Evolutionary conservation across 2,329 filamentous ascomycete species (phyloP).

Genomic region (Orbilia quercus): DNA sequence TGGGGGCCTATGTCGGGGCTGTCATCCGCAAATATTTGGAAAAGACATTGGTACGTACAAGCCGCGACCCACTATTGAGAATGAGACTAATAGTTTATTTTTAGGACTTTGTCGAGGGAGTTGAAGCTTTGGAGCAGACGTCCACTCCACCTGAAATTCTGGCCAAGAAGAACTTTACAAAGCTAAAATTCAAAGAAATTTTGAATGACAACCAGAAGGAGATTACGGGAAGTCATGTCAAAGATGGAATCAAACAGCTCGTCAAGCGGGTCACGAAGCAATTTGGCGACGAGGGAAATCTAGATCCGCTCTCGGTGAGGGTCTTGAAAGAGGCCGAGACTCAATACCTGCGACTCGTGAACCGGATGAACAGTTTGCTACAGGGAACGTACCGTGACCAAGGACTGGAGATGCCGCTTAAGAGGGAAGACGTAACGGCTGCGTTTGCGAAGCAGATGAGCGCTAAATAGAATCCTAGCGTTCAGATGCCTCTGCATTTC

Average conservation of each 20-base stretch:
- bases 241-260: slow-evolving; percentile 88
- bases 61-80: no score
- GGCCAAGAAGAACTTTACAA: slow-evolving; percentile 82
- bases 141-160: slow-evolving; percentile 73
- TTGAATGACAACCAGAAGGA: slow-evolving; percentile 76
- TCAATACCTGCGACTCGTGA: slow-evolving; percentile 69
- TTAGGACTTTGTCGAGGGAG: slow-evolving; percentile 84
- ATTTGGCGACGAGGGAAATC: slow-evolving; percentile 88
- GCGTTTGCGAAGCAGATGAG: slow-evolving; percentile 60
- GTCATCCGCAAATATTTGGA: slow-evolving; percentile 90
- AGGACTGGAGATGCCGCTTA: slow-evolving; percentile 59
- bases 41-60: slow-evolving; percentile 72
- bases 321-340: slow-evolving; percentile 72
- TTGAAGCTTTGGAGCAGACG: slow-evolving; percentile 76
- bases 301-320: slow-evolving; percentile 71
- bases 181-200: slow-evolving; percentile 85
- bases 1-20: slow-evolving; percentile 85
- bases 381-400: slow-evolving; percentile 60
- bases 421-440: slow-evolving; percentile 59
- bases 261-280: slow-evolving; percentile 96
- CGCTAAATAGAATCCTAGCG: slow-evolving; percentile 56
- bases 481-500: slow-evolving; percentile 55
- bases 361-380: slow-evolving; percentile 66
- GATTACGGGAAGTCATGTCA: slow-evolving; percentile 75
- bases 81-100: background rate